A percentile compares a stretch with the other conserved stretches of the same genome.
These are phyloP conservation scores for Cadophora luteo-olivacea DNA, from an alignment of 2,329 filamentous ascomycete species.

Conservation along the genomic window DNA sequence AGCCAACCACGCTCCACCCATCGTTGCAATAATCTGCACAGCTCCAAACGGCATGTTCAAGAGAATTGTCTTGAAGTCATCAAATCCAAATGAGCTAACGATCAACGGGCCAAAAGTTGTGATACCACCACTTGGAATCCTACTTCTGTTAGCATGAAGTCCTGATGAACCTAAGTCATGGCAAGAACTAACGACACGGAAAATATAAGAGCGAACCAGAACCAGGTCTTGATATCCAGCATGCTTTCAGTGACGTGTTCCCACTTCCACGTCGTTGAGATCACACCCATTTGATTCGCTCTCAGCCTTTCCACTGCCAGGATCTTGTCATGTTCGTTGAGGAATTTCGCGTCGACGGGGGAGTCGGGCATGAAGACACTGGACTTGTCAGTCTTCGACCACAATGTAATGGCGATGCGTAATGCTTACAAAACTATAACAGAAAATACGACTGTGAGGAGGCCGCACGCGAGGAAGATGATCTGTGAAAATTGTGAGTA, in stretches of 20 bases:
- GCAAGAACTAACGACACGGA: conserved; percentile 44
- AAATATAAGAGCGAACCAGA: conserved; percentile 43
- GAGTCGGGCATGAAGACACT: conserved; percentile 42
- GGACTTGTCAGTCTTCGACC: not conserved
- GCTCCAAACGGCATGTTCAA: conserved; percentile 51
- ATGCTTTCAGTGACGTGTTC: conserved; percentile 51
- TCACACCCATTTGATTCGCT: conserved; percentile 59
- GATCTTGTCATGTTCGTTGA: conserved; percentile 57
- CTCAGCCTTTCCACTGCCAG: conserved; percentile 61
- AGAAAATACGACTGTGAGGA: conserved; percentile 56
- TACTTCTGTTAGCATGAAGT: conserved; percentile 58
- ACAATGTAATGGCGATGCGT: not conserved
- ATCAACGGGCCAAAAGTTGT: conserved; percentile 46
- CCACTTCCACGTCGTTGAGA: conserved; percentile 58
- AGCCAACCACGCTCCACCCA: conserved; percentile 62
- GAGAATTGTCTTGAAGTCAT: conserved; percentile 49
- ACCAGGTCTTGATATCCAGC: conserved; percentile 47
- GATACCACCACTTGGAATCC: conserved; percentile 46
- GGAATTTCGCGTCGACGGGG: conserved; percentile 48
- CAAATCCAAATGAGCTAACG: conserved; percentile 50
- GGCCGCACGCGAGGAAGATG: conserved; percentile 61
- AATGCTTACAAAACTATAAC: conserved; percentile 47
- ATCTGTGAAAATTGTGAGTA: conserved; percentile 42
- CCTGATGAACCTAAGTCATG: conserved; percentile 50
- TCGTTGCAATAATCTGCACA: conserved; percentile 61